Evolutionary conservation across 1,139 yeast genomes (phyloP).

Genomic region (Suhomyces coccinellae): DNA sequence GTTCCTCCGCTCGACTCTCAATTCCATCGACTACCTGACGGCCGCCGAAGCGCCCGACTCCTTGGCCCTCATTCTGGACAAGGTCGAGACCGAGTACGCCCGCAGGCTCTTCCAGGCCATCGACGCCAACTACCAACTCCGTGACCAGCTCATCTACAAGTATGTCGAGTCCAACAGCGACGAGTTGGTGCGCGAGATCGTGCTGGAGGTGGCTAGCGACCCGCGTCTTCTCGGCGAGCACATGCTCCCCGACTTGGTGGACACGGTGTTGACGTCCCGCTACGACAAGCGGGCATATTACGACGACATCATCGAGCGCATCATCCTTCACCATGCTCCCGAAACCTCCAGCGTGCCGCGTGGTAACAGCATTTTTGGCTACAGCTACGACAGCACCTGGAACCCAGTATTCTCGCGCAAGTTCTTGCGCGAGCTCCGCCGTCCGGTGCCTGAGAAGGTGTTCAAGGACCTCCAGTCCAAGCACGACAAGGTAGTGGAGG

Average conservation of each 20-base stretch:
- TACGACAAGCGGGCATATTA: conserved; percentile 13
- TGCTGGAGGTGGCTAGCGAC: conserved; percentile 2
- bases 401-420: conserved; percentile 13
- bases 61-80: conserved; percentile 6
- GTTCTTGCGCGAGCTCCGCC: conserved; percentile 10
- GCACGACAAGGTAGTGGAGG: conserved; percentile 13
- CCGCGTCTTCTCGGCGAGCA: conserved; percentile 2
- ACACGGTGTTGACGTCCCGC: conserved; percentile 10
- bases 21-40: not conserved
- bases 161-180: conserved; percentile 9
- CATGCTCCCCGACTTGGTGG: conserved; percentile 9
- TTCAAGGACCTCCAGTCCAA: conserved; percentile 18
- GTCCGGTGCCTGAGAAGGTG: conserved; percentile 18
- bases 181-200: conserved; percentile 8
- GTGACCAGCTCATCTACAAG: conserved; percentile 8
- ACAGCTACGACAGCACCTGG: conserved; percentile 11
- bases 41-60: conserved; percentile 9
- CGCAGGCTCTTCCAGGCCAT: conserved; percentile 10
- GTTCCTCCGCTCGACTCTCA: not conserved
- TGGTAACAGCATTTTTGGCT: conserved; percentile 12
- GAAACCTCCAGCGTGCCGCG: conserved; percentile 8
- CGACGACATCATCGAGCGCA: conserved; percentile 13
- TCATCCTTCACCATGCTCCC: conserved; percentile 14
- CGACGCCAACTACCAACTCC: conserved; percentile 6
- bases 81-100: conserved; percentile 13